Evolutionary conservation across 441 rosid species (phyloP), one percentile per base, ranked within the genome.

Genomic region (Bocquillonia castaneifolia): DNA sequence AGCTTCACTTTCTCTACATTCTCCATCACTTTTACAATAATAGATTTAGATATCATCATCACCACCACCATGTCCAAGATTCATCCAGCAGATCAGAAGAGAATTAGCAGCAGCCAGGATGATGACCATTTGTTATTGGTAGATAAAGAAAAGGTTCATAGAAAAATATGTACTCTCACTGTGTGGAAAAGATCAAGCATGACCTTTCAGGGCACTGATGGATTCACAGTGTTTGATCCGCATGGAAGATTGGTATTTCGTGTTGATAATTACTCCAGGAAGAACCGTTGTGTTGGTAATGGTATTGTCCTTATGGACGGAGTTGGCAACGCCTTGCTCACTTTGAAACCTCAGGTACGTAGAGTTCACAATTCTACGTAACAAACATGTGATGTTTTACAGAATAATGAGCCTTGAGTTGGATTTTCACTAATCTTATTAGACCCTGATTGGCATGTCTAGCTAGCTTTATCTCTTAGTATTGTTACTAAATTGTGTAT

Each of bases 111-210:
- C n/a, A 39, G 56, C 3, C n/a, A 48, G 9, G 45, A 34, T 5
- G n/a, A n/a, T n/a, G n/a, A n/a, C n/a, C n/a, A n/a, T n/a, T 40
- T 51, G 75, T 22, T 25, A 42, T 32, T 25, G 6, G 36, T 12
- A 47, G 68, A 28, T 26, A 50, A 28, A 50, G 40, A 50, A 23
- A 55, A 17, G 10, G 37, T 6, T 65, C 37, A 14, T 57, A 25
- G 61, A 6, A 12, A 15, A 10, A 73, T 77, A 23, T 48, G 53
- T 10, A 52, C 28, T 58, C 66, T 80, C 14, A 84, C 88, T 0
- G 86, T 84, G 6, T 84, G 86, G 88, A 82, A 84, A 76, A 79
- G 79, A 64, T 80, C 86, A 10, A 84, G 85, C 81, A 82, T 84
- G 86, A 82, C 77, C 57, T 84, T 84, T 72, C 88, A 84, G 53